Evolutionary conservation across 805 yeast species (phyloP).

Genomic region (Teunomyces panamensis): DNA sequence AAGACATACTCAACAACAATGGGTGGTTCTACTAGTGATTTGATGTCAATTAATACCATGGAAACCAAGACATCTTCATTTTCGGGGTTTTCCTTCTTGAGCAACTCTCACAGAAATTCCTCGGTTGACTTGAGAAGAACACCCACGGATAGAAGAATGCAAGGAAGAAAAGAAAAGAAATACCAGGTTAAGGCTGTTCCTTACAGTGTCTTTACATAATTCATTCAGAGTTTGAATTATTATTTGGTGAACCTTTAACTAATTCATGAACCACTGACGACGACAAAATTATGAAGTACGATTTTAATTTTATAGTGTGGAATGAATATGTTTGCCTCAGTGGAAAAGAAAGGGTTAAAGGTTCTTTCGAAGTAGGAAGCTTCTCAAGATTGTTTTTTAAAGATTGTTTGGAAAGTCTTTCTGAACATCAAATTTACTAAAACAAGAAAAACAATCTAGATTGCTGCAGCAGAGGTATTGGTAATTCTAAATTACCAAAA

Average conservation of each 20-base stretch:
- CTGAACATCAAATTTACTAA: neutral
- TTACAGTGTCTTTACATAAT: slow-evolving; percentile 13
- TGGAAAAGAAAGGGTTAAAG: neutral
- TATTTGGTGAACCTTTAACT: neutral
- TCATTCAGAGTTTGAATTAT: slow-evolving; percentile 4
- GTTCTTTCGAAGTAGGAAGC: neutral
- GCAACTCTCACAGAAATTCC: neutral
- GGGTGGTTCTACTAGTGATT: slow-evolving; percentile 10
- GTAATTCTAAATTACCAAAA: neutral
- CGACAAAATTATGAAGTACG: neutral
- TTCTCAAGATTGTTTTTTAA: neutral
- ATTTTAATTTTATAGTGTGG: neutral
- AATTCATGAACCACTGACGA: neutral
- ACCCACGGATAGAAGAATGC: slow-evolving; percentile 2
- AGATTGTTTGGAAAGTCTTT: neutral
- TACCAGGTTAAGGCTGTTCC: slow-evolving; percentile 24
- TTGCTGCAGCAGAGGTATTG: neutral
- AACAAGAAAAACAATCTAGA: neutral
- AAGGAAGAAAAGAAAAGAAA: slow-evolving; percentile 19
- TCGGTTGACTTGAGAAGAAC: slow-evolving; percentile 6
- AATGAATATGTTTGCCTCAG: neutral
- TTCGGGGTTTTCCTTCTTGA: slow-evolving; percentile 25
- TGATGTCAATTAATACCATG: slow-evolving; percentile 15
- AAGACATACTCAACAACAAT: neutral
- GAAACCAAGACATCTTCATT: slow-evolving; percentile 14